Evolutionary conservation across 2,329 filamentous ascomycete species (phyloP).

Genomic region (Shiraia sp.): DNA sequence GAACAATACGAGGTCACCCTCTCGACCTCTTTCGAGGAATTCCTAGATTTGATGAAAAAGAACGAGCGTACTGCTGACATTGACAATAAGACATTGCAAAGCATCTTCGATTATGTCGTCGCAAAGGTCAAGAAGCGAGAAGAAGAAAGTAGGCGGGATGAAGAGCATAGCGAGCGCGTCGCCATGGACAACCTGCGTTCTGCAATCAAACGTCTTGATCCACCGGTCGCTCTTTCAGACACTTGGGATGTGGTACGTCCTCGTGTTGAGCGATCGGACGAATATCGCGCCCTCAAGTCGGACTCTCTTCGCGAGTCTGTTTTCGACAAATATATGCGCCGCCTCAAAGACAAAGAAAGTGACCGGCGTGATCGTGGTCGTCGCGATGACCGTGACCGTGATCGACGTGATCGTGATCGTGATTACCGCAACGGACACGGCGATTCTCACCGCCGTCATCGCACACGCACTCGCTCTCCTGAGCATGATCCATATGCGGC

Average conservation of each 20-base stretch:
- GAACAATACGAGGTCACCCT: conserved; percentile 88
- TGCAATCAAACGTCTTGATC: conserved; percentile 86
- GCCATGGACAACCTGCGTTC: conserved; percentile 83
- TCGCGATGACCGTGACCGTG: conserved; percentile 50
- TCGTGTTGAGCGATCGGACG: conserved; percentile 77
- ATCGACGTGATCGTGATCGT: conserved; percentile 44
- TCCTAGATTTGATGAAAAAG: conserved; percentile 77
- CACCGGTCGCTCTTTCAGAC: conserved; percentile 75
- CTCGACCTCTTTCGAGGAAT: conserved; percentile 87
- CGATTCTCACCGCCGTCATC: conserved; percentile 47
- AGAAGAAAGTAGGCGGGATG: conserved; percentile 80
- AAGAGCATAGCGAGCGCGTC: conserved; percentile 83
- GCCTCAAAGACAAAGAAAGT: conserved; percentile 83
- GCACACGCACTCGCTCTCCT: conserved; percentile 79
- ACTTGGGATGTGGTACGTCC: conserved; percentile 86
- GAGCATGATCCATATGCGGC: conserved; percentile 94
- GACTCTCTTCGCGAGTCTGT: conserved; percentile 82
- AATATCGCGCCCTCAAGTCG: conserved; percentile 79
- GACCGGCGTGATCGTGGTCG: conserved; percentile 58
- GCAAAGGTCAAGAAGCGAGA: conserved; percentile 82
- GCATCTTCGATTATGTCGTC: conserved; percentile 86
- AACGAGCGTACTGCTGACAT: conserved; percentile 88
- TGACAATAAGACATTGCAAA: conserved; percentile 74
- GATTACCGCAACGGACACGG: conserved; percentile 47
- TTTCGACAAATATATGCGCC: conserved; percentile 89